Conservation (phyloP, 305 asterid genomes). For the Fraxinus baroniana region DNA sequence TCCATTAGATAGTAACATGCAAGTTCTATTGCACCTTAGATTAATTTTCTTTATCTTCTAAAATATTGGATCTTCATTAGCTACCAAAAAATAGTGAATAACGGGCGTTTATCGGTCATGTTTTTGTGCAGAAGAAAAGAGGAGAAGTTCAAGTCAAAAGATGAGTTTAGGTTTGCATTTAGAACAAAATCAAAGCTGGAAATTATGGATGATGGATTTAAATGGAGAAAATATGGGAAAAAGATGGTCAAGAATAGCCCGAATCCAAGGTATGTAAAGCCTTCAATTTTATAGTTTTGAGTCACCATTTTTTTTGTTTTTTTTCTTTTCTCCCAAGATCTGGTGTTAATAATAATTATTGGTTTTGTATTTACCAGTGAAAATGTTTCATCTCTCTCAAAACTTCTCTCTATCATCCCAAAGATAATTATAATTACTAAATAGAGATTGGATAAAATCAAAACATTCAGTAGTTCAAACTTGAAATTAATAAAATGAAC, state of each 20-base stretch:
- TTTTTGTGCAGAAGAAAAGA: neutral
- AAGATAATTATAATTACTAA: neutral
- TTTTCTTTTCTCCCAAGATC: neutral
- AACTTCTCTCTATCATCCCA: neutral
- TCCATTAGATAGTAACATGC: neutral
- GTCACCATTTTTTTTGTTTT: neutral
- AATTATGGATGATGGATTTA: neutral
- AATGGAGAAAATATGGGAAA: slow-evolving; percentile 1
- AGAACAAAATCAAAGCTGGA: neutral
- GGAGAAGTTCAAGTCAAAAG: neutral
- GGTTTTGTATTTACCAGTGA: neutral
- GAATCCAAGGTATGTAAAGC: neutral
- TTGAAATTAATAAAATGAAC: neutral
- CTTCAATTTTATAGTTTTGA: neutral
- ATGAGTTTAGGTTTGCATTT: neutral
- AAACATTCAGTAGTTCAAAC: neutral
- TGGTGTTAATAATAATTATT: neutral
- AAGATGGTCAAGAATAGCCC: neutral
- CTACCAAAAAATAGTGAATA: neutral
- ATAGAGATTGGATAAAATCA: neutral
- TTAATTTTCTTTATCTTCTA: neutral
- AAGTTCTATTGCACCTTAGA: neutral
- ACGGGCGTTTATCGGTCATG: neutral
- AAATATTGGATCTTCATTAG: neutral
- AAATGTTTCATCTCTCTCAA: neutral